Evolutionary conservation across 768 basidiomycete species (phyloP), one percentile per base, ranked within the genome.

Genomic region (Podaxis rugospora): DNA sequence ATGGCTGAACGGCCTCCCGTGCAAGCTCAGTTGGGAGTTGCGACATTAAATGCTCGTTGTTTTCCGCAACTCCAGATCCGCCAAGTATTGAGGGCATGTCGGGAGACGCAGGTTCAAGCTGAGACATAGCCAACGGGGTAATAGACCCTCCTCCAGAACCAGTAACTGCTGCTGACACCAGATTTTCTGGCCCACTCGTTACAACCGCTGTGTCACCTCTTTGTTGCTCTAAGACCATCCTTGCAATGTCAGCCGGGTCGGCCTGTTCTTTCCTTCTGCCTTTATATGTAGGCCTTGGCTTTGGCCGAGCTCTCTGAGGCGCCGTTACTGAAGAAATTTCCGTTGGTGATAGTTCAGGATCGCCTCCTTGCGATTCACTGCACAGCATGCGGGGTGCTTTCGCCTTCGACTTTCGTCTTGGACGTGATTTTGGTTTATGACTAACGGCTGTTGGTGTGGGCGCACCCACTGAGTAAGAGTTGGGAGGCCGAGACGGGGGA

Each of bases 221-320:
- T 18, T 16, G 42, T 44, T 21, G n/a, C 18, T 44, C 42, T 5
- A 18, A n/a, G 18, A 21, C 21, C 3, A 9, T 23, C 46, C 18
- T n/a, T 47, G 21, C 18, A 47, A 10, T 11, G 11, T 49, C 47
- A 25, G 7, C 21, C 23, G 11, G 7, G 25, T 49, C 25, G 7
- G 47, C 47, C 18, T 7, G 18, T 2, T 23, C 18, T 49, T 64
- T 65, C 25, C 51, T 66, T 64, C 69, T 73, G 14, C 67, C 63
- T 53, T 68, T 69, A 23, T 65, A 64, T 25, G 55, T 64, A 37
- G 67, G 67, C 61, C 66, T 57, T 28, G 69, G 70, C 57, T 63
- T 64, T 27, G 68, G 67, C 27, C 67, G 62, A 32, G 69, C 63
- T 64, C 52, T 63, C 35, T 63, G 63, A 39, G 37, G n/a, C 37